Percentiles rank a stretch among this genome's conserved stretches.
These are phyloP conservation scores for Apiotrichum gracile DNA, from an alignment of 1,284 basidiomycete species.

Conservation along the genomic window DNA sequence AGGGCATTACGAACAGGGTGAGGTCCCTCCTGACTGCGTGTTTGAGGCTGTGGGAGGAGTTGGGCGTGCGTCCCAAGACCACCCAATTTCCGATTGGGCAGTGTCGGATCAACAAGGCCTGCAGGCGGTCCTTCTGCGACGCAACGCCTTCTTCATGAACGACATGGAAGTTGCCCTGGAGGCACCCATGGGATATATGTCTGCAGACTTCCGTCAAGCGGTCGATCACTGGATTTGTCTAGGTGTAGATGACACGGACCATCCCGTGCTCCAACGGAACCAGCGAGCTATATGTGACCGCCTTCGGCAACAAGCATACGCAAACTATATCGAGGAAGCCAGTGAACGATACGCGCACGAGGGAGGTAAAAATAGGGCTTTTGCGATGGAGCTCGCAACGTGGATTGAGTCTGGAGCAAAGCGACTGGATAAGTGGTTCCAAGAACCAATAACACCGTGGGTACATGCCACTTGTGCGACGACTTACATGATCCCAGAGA, in stretches of 20 bases:
- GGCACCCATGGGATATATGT: slow-evolving; percentile 40
- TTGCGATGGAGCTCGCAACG: slow-evolving; percentile 65
- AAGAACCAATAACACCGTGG: slow-evolving; percentile 71
- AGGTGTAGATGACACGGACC: slow-evolving; percentile 53
- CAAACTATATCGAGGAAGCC: slow-evolving; percentile 65
- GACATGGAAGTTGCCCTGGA: slow-evolving; percentile 24
- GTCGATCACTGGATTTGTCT: slow-evolving; percentile 64
- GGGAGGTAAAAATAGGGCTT: slow-evolving; percentile 30
- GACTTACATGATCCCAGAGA: slow-evolving; percentile 48
- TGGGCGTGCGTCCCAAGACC: slow-evolving; percentile 63
- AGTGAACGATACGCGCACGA: slow-evolving; percentile 42
- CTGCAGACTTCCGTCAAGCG: slow-evolving; percentile 62
- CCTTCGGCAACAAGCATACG: slow-evolving; percentile 61
- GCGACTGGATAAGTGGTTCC: slow-evolving; percentile 68
- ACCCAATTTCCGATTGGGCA: slow-evolving; percentile 70
- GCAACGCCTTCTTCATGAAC: slow-evolving; percentile 27
- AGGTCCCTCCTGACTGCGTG: slow-evolving; percentile 90
- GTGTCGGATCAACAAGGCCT: slow-evolving; percentile 54
- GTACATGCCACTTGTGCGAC: slow-evolving; percentile 26
- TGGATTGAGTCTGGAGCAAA: slow-evolving; percentile 85
- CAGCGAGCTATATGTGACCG: slow-evolving; percentile 65
- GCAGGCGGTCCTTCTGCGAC: slow-evolving; percentile 17
- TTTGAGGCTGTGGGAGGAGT: slow-evolving; percentile 77
- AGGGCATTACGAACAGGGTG: slow-evolving; percentile 78
- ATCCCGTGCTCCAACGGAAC: slow-evolving; percentile 23